A percentile compares a stretch with the other conserved stretches of the same genome.
Conservation (phyloP, 495 filamentous ascomycete species). For the Aspergillus saccharolyticus region DNA sequence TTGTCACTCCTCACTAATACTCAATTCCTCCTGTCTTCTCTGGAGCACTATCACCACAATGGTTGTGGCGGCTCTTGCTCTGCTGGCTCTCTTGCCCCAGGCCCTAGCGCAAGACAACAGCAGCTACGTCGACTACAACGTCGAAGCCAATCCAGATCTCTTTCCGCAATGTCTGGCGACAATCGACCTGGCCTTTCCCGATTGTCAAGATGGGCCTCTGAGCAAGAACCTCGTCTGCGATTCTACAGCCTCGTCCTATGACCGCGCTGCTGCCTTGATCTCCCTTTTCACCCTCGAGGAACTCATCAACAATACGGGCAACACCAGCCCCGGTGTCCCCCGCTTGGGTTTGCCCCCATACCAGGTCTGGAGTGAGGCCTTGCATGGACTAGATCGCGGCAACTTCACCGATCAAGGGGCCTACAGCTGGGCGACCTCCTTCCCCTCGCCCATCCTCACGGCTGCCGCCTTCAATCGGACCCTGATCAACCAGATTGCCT, state of each 20-base stretch:
- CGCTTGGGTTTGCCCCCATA: constrained; percentile 54
- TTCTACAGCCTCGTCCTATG: constrained; percentile 35
- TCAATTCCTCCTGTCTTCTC: background rate
- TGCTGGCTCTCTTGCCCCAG: constrained; percentile 27
- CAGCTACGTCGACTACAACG: constrained; percentile 28
- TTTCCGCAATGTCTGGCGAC: constrained; percentile 20
- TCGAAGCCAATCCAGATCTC: constrained; percentile 28
- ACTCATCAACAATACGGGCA: constrained; percentile 54
- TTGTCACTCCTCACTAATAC: background rate
- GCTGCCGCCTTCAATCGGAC: constrained; percentile 57
- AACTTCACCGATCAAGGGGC: constrained; percentile 46
- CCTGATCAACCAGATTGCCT: constrained; percentile 52
- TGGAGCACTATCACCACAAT: background rate
- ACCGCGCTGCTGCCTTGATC: constrained; percentile 43
- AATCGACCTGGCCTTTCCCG: constrained; percentile 28
- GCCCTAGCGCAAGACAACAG: constrained; percentile 27
- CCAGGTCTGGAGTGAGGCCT: constrained; percentile 43
- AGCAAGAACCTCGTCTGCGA: constrained; percentile 44
- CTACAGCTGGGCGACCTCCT: constrained; percentile 56
- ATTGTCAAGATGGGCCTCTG: constrained; percentile 30
- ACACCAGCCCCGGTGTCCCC: constrained; percentile 49
- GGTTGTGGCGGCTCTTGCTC: background rate
- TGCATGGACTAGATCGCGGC: constrained; percentile 56
- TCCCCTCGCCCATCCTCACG: constrained; percentile 56
- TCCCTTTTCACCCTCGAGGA: constrained; percentile 48